Base-by-base conservation (phyloP, 1,284 basidiomycete species). In the Ceratobasidium theobromae region DNA sequence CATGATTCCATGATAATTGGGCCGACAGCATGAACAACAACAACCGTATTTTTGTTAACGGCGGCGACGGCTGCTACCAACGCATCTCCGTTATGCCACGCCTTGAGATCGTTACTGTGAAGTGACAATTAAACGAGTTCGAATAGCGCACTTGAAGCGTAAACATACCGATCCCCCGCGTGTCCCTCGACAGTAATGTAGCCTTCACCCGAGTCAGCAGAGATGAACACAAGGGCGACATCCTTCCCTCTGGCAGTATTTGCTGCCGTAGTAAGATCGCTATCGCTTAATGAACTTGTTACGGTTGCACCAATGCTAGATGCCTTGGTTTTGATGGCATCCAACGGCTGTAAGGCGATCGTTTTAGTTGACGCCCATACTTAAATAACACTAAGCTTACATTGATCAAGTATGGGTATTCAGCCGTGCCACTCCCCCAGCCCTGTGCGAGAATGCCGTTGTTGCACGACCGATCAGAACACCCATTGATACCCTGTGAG, bases 141-240 rank as follows among this genome's bases (percentile, higher is more conserved):
- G 25, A 9, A 32, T 3, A 12, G 48, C 14, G 14, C 12, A 4
- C 1, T 11, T 21, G 16, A 9, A 75, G 2, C 75, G 76, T 8
- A 80, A 70, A 77, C 72, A 79, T 78, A 69, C 21, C 78, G 77
- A 70, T 82, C 81, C 23, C 77, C 77, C n/a, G 75, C 76, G 48
- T 76, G 75, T 1, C 75, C 75, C 38, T 78, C 77, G 8, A 78
- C 75, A 1, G 74, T 77, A 62, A 80, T 78, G 76, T 66, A 72
- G 80, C 82, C 80, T 73, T 84, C 83, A 11, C 80, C 80, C 28
- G 77, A 78, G 68, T 82, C 77, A 16, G 86, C 84, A 66, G 85
- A 85, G 33, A 83, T 83, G 73, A 88, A 86, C 5, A 89, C 87
- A 51, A 87, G 77, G 0, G 85, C 84, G 18, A 74, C 76, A 51